Base-by-base conservation (phyloP, 2,329 filamentous ascomycete genomes). In the Plenodomus biglobosus region DNA sequence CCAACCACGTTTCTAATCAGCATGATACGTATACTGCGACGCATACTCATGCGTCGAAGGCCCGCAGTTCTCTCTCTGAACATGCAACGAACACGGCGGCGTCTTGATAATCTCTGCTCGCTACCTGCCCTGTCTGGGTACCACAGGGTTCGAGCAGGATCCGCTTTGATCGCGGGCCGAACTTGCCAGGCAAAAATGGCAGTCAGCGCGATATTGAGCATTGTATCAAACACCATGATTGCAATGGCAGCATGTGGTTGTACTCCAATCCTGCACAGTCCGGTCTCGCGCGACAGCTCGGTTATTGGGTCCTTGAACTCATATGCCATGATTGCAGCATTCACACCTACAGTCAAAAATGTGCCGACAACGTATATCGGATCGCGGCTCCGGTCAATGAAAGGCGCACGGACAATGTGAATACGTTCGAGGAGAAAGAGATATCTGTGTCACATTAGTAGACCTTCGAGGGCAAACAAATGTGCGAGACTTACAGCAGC, bases 381-480 rank as follows among this genome's bases (percentile, higher is more conserved):
- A 43, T 73, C 69, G 11, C 64, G 53, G 8, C 48, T 37, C 3
- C 71, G 66, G 6, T 59, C 48, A 18, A 62, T 43, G 39, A 66
- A 62, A 3, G 66, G 58, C 8, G 62, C 52, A 19, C 71, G 59
- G 13, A 73, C 58, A 16, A 68, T 59, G 40, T 73, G 69, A 15
- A 66, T 61, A 10, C 73, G 64, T 51, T 75, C 73, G 16, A 73
- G 60, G 3, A 75, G 54, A 48, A 73, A 74, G 5, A 73, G 47
- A 44, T 72, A 71, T 36, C 66, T 59, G 48, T 16, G 48, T 16
- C 8, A 11, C 19, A 17, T 54, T 17, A 54, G 37, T 10, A 19
- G 40, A 15, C 42, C 27, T 8, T 11, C 5, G 10, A 24, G 22
- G 10, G 22, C 5, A 24, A 24, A 5, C 5, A 24, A 5, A 10